These are phyloP conservation scores for Celoporthe dispersa DNA, from an alignment of 2,329 filamentous ascomycete genomes.

Conservation along the genomic window DNA sequence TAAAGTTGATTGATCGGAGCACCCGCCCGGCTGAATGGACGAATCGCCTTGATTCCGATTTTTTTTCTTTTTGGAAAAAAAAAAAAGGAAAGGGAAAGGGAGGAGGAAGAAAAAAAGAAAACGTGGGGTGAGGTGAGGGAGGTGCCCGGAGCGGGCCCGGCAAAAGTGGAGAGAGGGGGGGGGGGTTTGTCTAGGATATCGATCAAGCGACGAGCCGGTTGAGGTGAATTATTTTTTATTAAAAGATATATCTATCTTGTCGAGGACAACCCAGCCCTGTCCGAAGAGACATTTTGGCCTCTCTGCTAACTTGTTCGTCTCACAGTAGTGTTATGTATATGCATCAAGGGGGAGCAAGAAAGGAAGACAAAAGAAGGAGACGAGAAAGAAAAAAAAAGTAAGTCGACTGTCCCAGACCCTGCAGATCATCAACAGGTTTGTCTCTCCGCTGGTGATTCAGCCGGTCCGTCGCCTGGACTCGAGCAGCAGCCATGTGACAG, in stretches of 20 bases:
- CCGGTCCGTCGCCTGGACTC: not conserved
- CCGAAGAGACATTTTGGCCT: not conserved
- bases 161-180: not conserved
- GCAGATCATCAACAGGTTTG: not conserved
- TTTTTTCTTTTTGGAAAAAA: no score
- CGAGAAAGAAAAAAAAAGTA: not conserved
- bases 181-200: not conserved
- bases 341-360: not conserved
- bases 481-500: no score
- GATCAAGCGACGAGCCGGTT: not conserved
- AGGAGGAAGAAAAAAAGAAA: not conserved
- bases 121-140: not conserved
- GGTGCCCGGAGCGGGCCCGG: not conserved
- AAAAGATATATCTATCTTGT: not conserved
- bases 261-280: not conserved
- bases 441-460: not conserved
- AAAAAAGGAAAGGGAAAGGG: not conserved
- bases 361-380: not conserved
- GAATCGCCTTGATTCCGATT: slow-evolving; percentile 20
- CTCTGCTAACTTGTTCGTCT: not conserved
- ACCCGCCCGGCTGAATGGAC: slow-evolving; percentile 3
- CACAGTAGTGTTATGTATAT: not conserved
- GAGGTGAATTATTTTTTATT: not conserved
- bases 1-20: slow-evolving; percentile 6
- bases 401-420: not conserved